Conservation (phyloP, 805 yeast species). For the Barnettozyma sp. region DNA sequence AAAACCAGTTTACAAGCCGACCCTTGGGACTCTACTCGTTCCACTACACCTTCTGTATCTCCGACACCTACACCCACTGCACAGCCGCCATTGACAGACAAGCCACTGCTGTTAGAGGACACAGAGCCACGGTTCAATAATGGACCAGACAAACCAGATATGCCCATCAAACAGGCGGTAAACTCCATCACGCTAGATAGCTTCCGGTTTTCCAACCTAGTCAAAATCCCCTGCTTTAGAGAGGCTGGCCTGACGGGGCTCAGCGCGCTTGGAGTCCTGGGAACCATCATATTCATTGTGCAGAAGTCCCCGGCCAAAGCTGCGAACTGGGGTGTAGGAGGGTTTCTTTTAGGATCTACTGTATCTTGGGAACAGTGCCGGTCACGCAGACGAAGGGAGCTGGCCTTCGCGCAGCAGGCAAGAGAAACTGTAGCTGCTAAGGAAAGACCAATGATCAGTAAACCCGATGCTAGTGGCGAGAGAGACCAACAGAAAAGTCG, state of each 20-base stretch:
- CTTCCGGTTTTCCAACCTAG: conserved; percentile 43
- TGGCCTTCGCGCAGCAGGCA: conserved; percentile 63
- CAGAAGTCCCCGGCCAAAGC: conserved; percentile 58
- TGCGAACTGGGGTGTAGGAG: conserved; percentile 78
- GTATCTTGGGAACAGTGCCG: conserved; percentile 95
- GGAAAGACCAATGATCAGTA: conserved; percentile 31
- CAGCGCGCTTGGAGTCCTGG: conserved; percentile 62
- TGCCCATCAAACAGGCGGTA: conserved; percentile 35
- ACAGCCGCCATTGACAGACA: conserved; percentile 9
- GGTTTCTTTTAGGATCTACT: conserved; percentile 69
- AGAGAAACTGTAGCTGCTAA: conserved; percentile 39
- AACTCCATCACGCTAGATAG: conserved; percentile 40
- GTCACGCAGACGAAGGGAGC: conserved; percentile 55
- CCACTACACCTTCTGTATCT: not conserved
- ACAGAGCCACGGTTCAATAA: conserved; percentile 34
- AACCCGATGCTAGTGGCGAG: conserved; percentile 20
- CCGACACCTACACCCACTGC: conserved; percentile 1
- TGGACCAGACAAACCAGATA: conserved; percentile 25
- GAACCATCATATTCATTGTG: conserved; percentile 57
- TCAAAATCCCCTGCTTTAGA: conserved; percentile 68
- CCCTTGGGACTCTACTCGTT: conserved; percentile 1
- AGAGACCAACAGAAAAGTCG: conserved; percentile 23
- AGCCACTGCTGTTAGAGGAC: conserved; percentile 33
- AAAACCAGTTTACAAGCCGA: conserved; percentile 8
- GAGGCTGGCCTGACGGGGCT: conserved; percentile 75